A percentile compares a stretch with the other conserved stretches of the same genome.
These are phyloP conservation scores for Didymella pomorum DNA, from an alignment of 2,329 filamentous ascomycete species.

Conservation along the genomic window DNA sequence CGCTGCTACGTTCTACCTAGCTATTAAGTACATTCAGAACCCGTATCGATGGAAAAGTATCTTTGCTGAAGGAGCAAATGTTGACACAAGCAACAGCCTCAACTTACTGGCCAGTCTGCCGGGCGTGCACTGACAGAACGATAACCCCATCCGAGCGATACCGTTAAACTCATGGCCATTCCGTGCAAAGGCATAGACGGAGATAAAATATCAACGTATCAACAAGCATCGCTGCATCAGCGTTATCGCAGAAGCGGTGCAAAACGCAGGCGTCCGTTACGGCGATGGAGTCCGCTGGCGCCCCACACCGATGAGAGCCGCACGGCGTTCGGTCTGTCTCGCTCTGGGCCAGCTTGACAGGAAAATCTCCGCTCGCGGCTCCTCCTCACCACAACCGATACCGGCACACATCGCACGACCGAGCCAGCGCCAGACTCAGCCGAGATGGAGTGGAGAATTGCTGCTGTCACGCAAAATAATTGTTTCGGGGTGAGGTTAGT, in stretches of 20 bases:
- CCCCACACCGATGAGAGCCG: conserved; percentile 19
- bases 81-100: neutral
- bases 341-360: conserved; percentile 7
- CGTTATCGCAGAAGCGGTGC: neutral
- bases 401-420: conserved; percentile 11
- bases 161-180: neutral
- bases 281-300: neutral
- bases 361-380: conserved; percentile 11
- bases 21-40: neutral
- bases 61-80: no score
- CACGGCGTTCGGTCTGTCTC: conserved; percentile 19
- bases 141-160: conserved; percentile 2
- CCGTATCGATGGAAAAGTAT: no score
- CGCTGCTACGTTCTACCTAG: no score
- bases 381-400: conserved; percentile 17
- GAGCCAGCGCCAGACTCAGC: conserved; percentile 17
- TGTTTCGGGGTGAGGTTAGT: conserved; percentile 16
- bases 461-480: conserved; percentile 18
- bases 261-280: conserved; percentile 4
- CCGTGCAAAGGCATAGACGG: neutral
- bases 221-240: conserved; percentile 3
- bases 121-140: neutral
- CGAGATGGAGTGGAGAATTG: conserved; percentile 19
- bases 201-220: neutral
- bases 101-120: neutral